phyloP scores from a whole-genome alignment of 352 stramenopile species.

The Phytopythium aichiense region DNA sequence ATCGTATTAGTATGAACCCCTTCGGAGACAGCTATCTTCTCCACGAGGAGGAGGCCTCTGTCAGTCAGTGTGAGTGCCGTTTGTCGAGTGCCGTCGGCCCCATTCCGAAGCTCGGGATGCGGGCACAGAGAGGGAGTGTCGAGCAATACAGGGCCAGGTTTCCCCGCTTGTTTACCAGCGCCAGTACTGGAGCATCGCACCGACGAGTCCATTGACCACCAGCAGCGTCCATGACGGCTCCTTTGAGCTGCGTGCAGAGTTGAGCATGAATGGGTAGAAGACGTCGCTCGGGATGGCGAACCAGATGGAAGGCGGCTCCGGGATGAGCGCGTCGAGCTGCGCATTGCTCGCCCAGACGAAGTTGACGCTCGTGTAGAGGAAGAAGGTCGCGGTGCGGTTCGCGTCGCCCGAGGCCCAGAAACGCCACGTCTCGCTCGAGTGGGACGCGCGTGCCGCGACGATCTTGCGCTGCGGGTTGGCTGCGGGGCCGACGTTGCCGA shows the following conservation, averaged over 20 bases:
- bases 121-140: neutral
- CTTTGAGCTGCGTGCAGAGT: neutral
- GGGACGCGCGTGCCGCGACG: conserved; percentile 26
- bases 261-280: conserved; percentile 49
- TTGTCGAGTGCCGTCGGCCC: neutral
- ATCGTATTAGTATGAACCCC: conserved; percentile 12
- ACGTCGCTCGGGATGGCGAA: conserved; percentile 52
- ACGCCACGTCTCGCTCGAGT: conserved; percentile 29
- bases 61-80: conserved; percentile 3
- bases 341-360: conserved; percentile 22
- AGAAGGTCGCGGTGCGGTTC: conserved; percentile 17
- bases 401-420: conserved; percentile 22
- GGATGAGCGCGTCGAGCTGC: conserved; percentile 26
- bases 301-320: conserved; percentile 35
- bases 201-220: neutral
- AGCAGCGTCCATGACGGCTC: too few relatives aligned
- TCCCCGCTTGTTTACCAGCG: neutral
- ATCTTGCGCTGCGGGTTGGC: conserved; percentile 39
- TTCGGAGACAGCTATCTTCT: neutral
- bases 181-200: neutral
- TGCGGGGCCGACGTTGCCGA: conserved; percentile 23
- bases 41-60: neutral
- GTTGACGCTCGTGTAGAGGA: conserved; percentile 28
- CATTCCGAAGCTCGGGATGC: neutral
- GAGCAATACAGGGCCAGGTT: conserved; percentile 5